phyloP scores from a whole-genome alignment of 495 filamentous ascomycete species.

The Pyrenula aspistea region DNA sequence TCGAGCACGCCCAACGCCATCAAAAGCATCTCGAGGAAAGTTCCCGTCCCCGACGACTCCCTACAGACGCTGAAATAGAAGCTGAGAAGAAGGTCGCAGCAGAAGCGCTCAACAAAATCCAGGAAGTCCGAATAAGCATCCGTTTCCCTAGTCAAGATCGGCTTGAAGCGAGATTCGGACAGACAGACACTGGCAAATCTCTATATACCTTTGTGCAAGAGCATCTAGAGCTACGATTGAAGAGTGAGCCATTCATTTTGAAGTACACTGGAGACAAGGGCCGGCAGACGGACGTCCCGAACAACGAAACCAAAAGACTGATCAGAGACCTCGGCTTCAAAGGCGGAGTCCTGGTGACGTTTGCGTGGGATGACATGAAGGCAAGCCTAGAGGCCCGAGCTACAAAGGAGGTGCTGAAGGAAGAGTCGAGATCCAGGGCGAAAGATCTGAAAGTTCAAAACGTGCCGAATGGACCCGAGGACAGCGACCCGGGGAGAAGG shows the following conservation, averaged over 20 bases:
- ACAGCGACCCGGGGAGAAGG: constrained; percentile 24
- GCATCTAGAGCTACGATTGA: constrained; percentile 20
- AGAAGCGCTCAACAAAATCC: constrained; percentile 49
- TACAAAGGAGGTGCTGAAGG: constrained; percentile 43
- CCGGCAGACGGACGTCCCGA: constrained; percentile 24
- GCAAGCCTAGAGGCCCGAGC: constrained; percentile 24
- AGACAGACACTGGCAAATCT: constrained; percentile 46
- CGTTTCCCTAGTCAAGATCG: constrained; percentile 77
- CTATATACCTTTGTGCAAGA: constrained; percentile 57
- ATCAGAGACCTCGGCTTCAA: constrained; percentile 60
- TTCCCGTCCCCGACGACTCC: constrained; percentile 51
- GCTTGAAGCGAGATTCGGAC: constrained; percentile 50
- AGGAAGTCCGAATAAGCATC: constrained; percentile 62
- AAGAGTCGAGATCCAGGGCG: constrained; percentile 53
- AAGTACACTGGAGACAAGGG: constrained; percentile 20
- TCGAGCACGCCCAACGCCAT: constrained; percentile 74
- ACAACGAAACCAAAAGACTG: constrained; percentile 40
- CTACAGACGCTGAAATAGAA: constrained; percentile 37
- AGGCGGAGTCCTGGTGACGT: constrained; percentile 60
- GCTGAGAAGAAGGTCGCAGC: constrained; percentile 37
- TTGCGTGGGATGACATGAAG: constrained; percentile 58
- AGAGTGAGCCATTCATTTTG: constrained; percentile 37
- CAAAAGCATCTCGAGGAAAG: constrained; percentile 56
- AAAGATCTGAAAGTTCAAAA: constrained; percentile 49
- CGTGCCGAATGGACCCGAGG: constrained; percentile 24